Conservation (phyloP, 495 filamentous ascomycete species). For the Schizothecium vesticola region DNA sequence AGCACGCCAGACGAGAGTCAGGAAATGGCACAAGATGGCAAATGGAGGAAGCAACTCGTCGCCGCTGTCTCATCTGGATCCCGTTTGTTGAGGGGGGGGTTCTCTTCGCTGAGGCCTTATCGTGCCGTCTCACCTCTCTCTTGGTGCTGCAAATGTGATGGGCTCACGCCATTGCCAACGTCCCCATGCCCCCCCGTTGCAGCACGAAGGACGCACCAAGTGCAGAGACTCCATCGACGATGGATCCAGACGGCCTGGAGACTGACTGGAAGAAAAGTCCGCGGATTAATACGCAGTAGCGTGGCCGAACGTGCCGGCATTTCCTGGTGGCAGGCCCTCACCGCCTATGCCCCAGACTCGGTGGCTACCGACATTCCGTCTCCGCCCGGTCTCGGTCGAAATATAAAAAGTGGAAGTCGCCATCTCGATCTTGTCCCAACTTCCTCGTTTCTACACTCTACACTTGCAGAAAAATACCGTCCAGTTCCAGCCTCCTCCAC, state of each 20-base stretch:
- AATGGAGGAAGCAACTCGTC: background rate
- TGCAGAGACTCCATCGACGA: background rate
- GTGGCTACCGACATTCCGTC: background rate
- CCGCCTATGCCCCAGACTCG: background rate
- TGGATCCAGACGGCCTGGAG: background rate
- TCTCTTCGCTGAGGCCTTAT: background rate
- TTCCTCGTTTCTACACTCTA: background rate
- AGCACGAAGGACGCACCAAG: background rate
- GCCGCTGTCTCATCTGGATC: background rate
- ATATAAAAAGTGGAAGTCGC: background rate
- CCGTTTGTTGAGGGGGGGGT: background rate
- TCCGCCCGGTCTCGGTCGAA: background rate
- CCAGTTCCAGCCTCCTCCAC: slow-evolving; percentile 9
- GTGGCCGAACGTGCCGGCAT: background rate
- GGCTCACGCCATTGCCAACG: background rate
- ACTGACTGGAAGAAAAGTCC: background rate
- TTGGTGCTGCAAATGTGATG: background rate
- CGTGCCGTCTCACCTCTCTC: background rate
- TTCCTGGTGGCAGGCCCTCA: background rate
- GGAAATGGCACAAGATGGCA: background rate
- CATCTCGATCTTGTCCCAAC: background rate
- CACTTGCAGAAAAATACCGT: background rate
- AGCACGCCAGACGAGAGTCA: background rate
- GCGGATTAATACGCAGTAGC: background rate
- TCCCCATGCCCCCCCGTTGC: background rate